These are phyloP conservation scores for Lentinula lateritia DNA, from an alignment of 768 basidiomycete genomes.

Conservation along the genomic window DNA sequence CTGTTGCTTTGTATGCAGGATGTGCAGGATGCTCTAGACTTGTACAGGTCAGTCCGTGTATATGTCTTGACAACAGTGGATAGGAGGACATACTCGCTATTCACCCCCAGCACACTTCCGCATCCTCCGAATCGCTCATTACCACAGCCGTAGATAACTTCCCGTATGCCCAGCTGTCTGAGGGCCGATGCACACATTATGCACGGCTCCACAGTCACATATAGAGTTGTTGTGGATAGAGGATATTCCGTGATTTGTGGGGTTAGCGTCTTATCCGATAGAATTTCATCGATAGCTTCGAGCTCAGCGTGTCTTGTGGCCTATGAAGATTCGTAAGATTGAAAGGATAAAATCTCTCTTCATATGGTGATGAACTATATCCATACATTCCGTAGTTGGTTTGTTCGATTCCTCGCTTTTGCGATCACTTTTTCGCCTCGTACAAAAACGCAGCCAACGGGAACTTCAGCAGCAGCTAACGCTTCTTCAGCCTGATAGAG, in stretches of 20 bases:
- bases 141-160: slow-evolving; percentile 88
- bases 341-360: not conserved
- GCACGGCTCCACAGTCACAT: slow-evolving; percentile 98
- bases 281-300: slow-evolving; percentile 88
- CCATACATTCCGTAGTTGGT: slow-evolving; percentile 84
- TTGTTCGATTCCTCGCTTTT: slow-evolving; percentile 87
- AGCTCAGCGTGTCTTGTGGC: slow-evolving; percentile 97
- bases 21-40: slow-evolving; percentile 73
- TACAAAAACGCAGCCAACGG: slow-evolving; percentile 95
- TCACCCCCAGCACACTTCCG: slow-evolving; percentile 89
- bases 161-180: slow-evolving; percentile 85
- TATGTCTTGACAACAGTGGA: not conserved
- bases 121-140: slow-evolving; percentile 98
- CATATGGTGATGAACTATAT: not conserved
- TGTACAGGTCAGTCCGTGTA: slow-evolving; percentile 4
- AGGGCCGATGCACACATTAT: slow-evolving; percentile 99
- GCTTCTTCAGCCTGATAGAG: slow-evolving; percentile 77
- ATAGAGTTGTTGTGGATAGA: slow-evolving; percentile 75
- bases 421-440: slow-evolving; percentile 75
- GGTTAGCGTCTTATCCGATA: slow-evolving; percentile 57
- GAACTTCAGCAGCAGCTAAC: slow-evolving; percentile 79
- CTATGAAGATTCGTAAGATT: slow-evolving; percentile 31
- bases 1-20: slow-evolving; percentile 65
- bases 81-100: slow-evolving; percentile 50
- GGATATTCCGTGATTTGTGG: slow-evolving; percentile 49